Conservation (phyloP, 768 basidiomycete genomes). For the Trametes punicea region DNA sequence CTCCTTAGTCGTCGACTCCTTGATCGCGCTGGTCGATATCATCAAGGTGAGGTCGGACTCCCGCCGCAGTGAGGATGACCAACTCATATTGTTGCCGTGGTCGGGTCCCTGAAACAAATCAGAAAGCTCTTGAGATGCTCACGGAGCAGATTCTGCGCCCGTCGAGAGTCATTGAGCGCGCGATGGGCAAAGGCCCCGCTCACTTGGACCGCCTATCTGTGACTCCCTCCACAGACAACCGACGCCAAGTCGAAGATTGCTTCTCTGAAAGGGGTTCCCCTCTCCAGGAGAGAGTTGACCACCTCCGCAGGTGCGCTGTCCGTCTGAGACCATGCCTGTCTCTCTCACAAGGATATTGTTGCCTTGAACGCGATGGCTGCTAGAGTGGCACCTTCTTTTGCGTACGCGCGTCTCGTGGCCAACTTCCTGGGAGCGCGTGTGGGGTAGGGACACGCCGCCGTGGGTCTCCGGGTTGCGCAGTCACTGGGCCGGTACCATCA, state of each 20-base stretch:
- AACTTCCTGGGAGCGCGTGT: not conserved
- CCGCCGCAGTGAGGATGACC: too few relatives aligned
- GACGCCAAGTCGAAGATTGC: not conserved
- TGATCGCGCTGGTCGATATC: too few relatives aligned
- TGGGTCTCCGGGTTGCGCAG: not conserved
- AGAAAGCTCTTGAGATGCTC: not conserved
- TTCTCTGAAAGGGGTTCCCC: not conserved
- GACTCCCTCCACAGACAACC: not conserved
- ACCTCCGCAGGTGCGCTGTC: not conserved
- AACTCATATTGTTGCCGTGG: too few relatives aligned
- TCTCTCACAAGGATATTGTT: too few relatives aligned
- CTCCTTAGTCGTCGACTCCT: too few relatives aligned
- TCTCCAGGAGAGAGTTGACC: not conserved
- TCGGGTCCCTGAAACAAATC: too few relatives aligned
- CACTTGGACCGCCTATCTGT: not conserved
- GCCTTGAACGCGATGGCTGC: not conserved
- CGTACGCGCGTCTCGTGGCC: not conserved
- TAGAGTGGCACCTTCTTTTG: not conserved
- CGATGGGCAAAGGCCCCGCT: not conserved
- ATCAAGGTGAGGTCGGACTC: too few relatives aligned
- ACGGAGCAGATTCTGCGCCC: not conserved
- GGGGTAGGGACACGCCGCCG: not conserved
- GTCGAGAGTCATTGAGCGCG: not conserved
- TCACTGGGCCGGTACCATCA: not conserved
- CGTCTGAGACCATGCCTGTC: not conserved